A percentile compares a stretch with the other conserved stretches of the same genome.
Conservation (phyloP, 768 basidiomycete species). For the Lanmaoa rubissima region DNA sequence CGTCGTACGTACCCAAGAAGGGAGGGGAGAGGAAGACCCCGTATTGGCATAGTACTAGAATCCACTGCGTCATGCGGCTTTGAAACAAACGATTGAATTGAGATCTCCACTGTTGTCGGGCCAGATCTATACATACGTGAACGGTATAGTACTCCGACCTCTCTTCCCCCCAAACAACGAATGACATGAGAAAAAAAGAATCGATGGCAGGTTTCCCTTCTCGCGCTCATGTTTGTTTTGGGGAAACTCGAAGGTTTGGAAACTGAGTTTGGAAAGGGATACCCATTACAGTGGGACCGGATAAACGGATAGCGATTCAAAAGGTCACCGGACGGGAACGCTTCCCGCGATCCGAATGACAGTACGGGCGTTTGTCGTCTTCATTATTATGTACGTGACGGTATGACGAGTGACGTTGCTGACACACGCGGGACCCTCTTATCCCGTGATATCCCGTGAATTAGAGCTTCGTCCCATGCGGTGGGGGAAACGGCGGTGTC, state of each 20-base stretch:
- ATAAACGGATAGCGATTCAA: not conserved
- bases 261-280: slow-evolving; percentile 3
- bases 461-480: slow-evolving; percentile 33
- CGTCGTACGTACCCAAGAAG: too few species aligned
- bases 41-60: not conserved
- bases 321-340: not conserved
- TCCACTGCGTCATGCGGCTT: not conserved
- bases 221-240: not conserved
- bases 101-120: not conserved
- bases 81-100: not conserved
- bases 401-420: not conserved
- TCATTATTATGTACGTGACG: slow-evolving; percentile 24
- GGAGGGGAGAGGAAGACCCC: not conserved
- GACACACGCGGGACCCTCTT: slow-evolving; percentile 2
- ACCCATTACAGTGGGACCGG: not conserved
- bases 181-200: slow-evolving; percentile 19
- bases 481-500: slow-evolving; percentile 29
- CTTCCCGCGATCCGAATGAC: slow-evolving; percentile 11
- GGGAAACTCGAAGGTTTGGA: not conserved
- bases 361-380: slow-evolving; percentile 1
- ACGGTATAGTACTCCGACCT: not conserved
- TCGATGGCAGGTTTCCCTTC: not conserved
- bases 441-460: not conserved
- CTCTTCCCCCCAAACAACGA: not conserved
- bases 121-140: slow-evolving; percentile 2